Evolutionary conservation across 2,329 filamentous ascomycete species (phyloP).

Genomic region (Phaeomoniella chlamydospora): DNA sequence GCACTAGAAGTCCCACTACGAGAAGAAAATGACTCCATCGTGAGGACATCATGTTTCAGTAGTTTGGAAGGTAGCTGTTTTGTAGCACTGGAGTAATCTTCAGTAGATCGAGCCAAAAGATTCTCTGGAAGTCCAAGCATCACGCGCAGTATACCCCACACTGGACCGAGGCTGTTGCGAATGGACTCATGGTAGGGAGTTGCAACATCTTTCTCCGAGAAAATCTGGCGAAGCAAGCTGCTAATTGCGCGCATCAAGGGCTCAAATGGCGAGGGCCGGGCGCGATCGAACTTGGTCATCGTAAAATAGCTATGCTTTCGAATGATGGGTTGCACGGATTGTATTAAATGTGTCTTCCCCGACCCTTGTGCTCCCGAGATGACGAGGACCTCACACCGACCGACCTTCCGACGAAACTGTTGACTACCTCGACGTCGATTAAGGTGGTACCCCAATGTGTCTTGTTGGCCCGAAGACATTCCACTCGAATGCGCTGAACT

Average conservation of each 20-base stretch:
- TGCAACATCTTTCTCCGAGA: slow-evolving; percentile 47
- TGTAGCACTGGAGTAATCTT: slow-evolving; percentile 17
- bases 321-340: slow-evolving; percentile 41
- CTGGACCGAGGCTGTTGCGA: slow-evolving; percentile 37
- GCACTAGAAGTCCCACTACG: slow-evolving; percentile 28
- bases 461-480: slow-evolving; percentile 17
- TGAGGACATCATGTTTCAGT: slow-evolving; percentile 7
- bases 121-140: slow-evolving; percentile 57
- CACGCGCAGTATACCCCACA: slow-evolving; percentile 41
- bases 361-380: slow-evolving; percentile 42
- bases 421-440: slow-evolving; percentile 27
- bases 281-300: slow-evolving; percentile 44
- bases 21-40: slow-evolving; percentile 4
- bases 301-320: slow-evolving; percentile 46
- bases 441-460: slow-evolving; percentile 14
- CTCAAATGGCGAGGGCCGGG: slow-evolving; percentile 45
- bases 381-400: slow-evolving; percentile 45
- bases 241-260: slow-evolving; percentile 46
- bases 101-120: slow-evolving; percentile 17
- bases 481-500: slow-evolving; percentile 9
- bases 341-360: slow-evolving; percentile 46
- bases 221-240: slow-evolving; percentile 48
- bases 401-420: slow-evolving; percentile 30
- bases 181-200: slow-evolving; percentile 47
- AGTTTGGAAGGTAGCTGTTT: slow-evolving; percentile 16